These are phyloP conservation scores for Saccharomycopsis fibuligera DNA, from an alignment of 805 yeast genomes.

Conservation along the genomic window DNA sequence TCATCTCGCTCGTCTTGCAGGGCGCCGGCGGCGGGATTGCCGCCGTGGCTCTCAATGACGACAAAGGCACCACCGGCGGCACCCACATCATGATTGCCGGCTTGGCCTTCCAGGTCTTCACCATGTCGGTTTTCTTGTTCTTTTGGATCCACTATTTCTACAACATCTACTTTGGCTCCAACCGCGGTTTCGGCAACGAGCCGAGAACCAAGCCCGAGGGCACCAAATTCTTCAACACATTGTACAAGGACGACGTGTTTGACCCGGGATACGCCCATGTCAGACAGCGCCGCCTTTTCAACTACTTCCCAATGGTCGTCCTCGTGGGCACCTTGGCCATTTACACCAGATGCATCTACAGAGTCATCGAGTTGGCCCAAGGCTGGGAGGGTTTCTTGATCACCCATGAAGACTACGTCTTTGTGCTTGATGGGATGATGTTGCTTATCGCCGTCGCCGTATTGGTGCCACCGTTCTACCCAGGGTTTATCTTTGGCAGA, in stretches of 20 bases:
- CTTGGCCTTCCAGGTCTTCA: constrained; percentile 64
- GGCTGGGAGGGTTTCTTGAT: constrained; percentile 70
- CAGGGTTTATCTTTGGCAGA: constrained; percentile 51
- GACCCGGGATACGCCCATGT: constrained; percentile 31
- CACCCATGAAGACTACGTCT: constrained; percentile 50
- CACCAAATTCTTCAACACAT: background rate
- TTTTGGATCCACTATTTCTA: constrained; percentile 43
- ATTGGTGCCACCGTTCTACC: constrained; percentile 46
- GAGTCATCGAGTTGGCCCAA: constrained; percentile 64
- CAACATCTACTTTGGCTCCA: constrained; percentile 28
- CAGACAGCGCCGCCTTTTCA: constrained; percentile 33
- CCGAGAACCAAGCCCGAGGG: background rate
- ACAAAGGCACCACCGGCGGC: constrained; percentile 32
- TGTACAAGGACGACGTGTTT: constrained; percentile 25
- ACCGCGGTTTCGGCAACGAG: background rate
- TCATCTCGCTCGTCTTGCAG: constrained; percentile 58
- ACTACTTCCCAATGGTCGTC: constrained; percentile 39
- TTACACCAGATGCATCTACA: constrained; percentile 62
- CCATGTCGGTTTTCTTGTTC: constrained; percentile 55
- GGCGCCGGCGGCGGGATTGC: constrained; percentile 76
- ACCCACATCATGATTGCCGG: constrained; percentile 72
- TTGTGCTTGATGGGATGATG: constrained; percentile 59
- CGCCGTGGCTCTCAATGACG: constrained; percentile 29
- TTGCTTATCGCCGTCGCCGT: constrained; percentile 43
- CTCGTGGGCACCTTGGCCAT: constrained; percentile 46